Percentiles rank a stretch among this genome's conserved stretches.
These are phyloP conservation scores for Termitomyces bulborhizus DNA, from an alignment of 768 basidiomycete genomes.

Conservation along the genomic window DNA sequence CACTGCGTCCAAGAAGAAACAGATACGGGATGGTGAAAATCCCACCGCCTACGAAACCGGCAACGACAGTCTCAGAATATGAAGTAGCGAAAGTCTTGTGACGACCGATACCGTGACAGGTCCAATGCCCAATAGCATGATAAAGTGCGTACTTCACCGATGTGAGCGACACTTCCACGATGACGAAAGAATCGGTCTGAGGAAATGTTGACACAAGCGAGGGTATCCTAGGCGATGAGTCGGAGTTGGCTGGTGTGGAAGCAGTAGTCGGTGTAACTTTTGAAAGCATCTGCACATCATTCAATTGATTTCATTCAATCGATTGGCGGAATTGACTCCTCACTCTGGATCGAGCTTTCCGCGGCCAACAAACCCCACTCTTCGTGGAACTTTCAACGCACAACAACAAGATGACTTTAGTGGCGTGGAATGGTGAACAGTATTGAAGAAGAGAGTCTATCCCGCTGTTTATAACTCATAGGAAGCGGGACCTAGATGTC, in stretches of 20 bases:
- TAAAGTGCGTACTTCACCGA: constrained; percentile 17
- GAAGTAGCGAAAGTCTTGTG: constrained; percentile 1
- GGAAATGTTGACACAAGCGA: background rate
- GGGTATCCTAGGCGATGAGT: background rate
- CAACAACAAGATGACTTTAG: background rate
- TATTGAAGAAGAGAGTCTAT: background rate
- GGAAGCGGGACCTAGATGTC: background rate
- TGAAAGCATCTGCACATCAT: background rate
- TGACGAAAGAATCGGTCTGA: constrained; percentile 7
- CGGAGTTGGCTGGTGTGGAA: background rate
- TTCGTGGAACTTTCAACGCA: background rate
- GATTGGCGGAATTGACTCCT: background rate
- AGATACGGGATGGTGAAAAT: constrained; percentile 15
- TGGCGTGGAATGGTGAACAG: background rate
- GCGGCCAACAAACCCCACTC: background rate
- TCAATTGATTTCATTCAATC: background rate
- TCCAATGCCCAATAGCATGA: constrained; percentile 9
- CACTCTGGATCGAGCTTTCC: background rate
- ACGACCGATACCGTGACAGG: background rate
- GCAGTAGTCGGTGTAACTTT: background rate
- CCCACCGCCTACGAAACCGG: constrained; percentile 14
- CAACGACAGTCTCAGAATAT: background rate
- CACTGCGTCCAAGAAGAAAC: constrained; percentile 6
- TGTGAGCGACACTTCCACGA: constrained; percentile 15
- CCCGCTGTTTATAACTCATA: background rate